Conservation (phyloP, 2,329 filamentous ascomycete species). For the Aspergillus phoenicis region DNA sequence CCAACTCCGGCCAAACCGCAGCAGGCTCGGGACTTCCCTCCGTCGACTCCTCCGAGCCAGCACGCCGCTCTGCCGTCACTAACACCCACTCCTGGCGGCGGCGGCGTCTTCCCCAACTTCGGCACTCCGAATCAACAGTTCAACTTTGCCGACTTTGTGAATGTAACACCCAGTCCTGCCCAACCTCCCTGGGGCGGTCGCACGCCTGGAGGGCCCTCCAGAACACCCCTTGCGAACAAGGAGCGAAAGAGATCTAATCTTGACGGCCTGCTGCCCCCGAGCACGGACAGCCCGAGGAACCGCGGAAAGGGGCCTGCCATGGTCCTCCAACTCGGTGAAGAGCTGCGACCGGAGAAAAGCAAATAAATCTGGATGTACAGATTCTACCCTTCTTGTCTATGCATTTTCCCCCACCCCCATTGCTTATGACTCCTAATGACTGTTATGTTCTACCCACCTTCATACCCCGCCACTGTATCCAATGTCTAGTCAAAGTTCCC, state of each 20-base stretch:
- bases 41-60: constrained; percentile 75
- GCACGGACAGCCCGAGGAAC: constrained; percentile 47
- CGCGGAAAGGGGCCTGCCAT: constrained; percentile 54
- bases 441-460: constrained; percentile 21
- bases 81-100: constrained; percentile 62
- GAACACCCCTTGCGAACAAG: constrained; percentile 70
- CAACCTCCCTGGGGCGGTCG: constrained; percentile 74
- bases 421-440: constrained; percentile 28
- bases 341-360: constrained; percentile 56
- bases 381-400: constrained; percentile 20
- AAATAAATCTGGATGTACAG: neutral
- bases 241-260: constrained; percentile 80
- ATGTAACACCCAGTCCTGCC: constrained; percentile 93
- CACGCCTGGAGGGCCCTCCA: constrained; percentile 57
- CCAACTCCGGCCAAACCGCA: constrained; percentile 73
- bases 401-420: constrained; percentile 8
- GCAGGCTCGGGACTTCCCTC: constrained; percentile 58
- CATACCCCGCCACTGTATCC: constrained; percentile 27
- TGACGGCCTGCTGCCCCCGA: constrained; percentile 68
- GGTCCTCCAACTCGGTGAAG: constrained; percentile 68
- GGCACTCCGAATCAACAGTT: constrained; percentile 82
- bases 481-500: constrained; percentile 9
- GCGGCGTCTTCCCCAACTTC: constrained; percentile 72
- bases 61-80: constrained; percentile 55
- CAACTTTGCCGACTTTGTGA: constrained; percentile 96